A percentile compares a stretch with the other conserved stretches of the same genome.
Conservation (phyloP, 129 eudicot genomes). For the Apium graveolens region DNA sequence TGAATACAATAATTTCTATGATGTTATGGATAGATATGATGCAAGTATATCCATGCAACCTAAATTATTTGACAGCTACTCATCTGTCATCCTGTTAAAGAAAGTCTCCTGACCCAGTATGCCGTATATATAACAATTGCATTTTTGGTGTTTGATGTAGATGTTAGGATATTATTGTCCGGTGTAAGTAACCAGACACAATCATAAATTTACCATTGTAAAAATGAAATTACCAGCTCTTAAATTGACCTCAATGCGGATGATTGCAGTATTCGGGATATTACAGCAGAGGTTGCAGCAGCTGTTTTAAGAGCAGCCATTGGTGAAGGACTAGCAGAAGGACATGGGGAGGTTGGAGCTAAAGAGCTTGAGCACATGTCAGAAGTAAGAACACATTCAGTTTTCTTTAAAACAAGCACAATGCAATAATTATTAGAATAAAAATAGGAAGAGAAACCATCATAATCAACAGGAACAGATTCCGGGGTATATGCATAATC, state of each 20-base stretch:
- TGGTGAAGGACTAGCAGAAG: constrained; percentile 78
- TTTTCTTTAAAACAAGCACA: neutral
- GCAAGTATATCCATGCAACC: neutral
- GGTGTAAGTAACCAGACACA: neutral
- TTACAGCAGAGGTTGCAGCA: constrained; percentile 97
- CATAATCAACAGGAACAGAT: neutral
- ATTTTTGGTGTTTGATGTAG: neutral
- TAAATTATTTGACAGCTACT: neutral
- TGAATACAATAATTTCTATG: neutral
- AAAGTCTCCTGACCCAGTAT: neutral
- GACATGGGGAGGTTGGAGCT: constrained; percentile 69
- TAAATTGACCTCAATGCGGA: neutral
- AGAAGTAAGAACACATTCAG: constrained; percentile 38
- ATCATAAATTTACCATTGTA: neutral
- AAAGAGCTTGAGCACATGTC: constrained; percentile 77
- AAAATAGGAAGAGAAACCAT: neutral
- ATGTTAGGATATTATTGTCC: neutral
- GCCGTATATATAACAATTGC: neutral
- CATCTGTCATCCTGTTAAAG: neutral
- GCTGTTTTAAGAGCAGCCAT: constrained; percentile 80
- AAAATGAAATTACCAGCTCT: neutral
- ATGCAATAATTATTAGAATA: neutral
- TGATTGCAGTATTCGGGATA: constrained; percentile 70
- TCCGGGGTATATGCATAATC: neutral
- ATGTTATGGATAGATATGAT: neutral